These are phyloP conservation scores for Sclerotinia sclerotiorum DNA, from an alignment of 2,329 filamentous ascomycete species.

Conservation along the genomic window DNA sequence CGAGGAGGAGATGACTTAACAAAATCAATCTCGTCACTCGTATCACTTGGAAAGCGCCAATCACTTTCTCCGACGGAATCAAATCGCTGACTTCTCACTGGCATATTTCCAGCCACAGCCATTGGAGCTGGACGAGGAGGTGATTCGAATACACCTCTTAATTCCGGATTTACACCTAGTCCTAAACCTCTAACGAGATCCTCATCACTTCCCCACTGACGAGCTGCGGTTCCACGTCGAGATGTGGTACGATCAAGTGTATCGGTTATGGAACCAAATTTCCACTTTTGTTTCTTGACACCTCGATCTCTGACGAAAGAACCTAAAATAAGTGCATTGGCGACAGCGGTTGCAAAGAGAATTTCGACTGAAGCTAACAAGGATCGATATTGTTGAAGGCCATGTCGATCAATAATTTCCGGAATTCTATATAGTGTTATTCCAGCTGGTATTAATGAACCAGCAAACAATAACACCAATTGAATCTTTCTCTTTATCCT, in stretches of 20 bases:
- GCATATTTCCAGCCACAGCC: conserved; percentile 34
- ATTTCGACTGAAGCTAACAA: conserved; percentile 89
- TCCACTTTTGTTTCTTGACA: conserved; percentile 84
- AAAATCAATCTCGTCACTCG: conserved; percentile 47
- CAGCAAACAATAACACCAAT: conserved; percentile 76
- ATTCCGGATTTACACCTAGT: conserved; percentile 59
- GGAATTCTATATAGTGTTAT: conserved; percentile 82
- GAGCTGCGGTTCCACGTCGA: conserved; percentile 52
- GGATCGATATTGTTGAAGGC: conserved; percentile 82
- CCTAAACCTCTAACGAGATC: conserved; percentile 82
- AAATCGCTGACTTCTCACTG: conserved; percentile 30
- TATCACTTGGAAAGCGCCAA: conserved; percentile 39
- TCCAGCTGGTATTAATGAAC: conserved; percentile 76
- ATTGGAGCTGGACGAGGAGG: conserved; percentile 39
- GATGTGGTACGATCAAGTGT: conserved; percentile 56
- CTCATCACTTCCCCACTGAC: conserved; percentile 84
- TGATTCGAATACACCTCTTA: conserved; percentile 44
- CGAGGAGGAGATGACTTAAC: conserved; percentile 35
- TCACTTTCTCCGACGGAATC: conserved; percentile 22
- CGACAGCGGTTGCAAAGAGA: conserved; percentile 80
- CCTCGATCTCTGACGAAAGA: conserved; percentile 91
- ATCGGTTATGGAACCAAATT: conserved; percentile 58
- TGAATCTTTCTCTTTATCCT: conserved; percentile 73
- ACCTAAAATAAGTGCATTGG: conserved; percentile 86
- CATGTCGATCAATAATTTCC: conserved; percentile 67